Base-by-base conservation (phyloP, 169 alveolate species). In the Plasmodium knowlesi region DNA sequence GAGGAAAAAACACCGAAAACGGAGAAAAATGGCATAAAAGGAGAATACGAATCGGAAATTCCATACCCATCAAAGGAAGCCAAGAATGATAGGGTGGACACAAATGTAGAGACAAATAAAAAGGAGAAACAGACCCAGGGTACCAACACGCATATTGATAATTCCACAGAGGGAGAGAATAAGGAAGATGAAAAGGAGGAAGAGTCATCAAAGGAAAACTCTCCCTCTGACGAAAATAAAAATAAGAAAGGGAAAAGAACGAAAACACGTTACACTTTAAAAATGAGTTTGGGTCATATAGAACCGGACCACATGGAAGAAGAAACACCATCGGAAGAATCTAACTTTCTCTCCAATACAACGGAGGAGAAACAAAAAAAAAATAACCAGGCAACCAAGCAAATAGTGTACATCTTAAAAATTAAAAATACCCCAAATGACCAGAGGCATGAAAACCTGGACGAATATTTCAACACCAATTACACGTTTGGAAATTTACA, bases 381-480 rank as follows among this genome's bases (percentile, higher is more conserved):
- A 43, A 85, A 73, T 22, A 89, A 22, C 19, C 32, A 37, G 22
- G 30, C 73, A 57, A 25, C 39, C 19, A 89, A 78, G 39, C 83
- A 89, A 0, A 80, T 89, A 6, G 28, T 89, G 53, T 89, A 78
- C 34, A 39, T 89, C 46, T 61, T 89, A 50, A 89, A 89, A 89
- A 89, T 89, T 79, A 79, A 79, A 22, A 70, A 71, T 57, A 61
- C 70, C 57, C 28, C 67, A 25, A 89, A 32, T 61, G 37, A 46
- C 9, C 76, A 67, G 5, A 1, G 30, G 32, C 82, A 86, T 19
- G 85, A 43, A 34, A 89, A 89, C 46, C 41, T 89, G 57, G 94
- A 89, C 39, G 94, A 89, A 22, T 89, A 89, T 79, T 89, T 89
- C 82, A 89, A 89, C 72, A 61, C 82, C 71, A 89, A 79, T 78